A percentile compares a stretch with the other conserved stretches of the same genome.
Evolutionary conservation across 495 filamentous ascomycete genomes (phyloP).

Genomic region (Xylaria flabelliformis): DNA sequence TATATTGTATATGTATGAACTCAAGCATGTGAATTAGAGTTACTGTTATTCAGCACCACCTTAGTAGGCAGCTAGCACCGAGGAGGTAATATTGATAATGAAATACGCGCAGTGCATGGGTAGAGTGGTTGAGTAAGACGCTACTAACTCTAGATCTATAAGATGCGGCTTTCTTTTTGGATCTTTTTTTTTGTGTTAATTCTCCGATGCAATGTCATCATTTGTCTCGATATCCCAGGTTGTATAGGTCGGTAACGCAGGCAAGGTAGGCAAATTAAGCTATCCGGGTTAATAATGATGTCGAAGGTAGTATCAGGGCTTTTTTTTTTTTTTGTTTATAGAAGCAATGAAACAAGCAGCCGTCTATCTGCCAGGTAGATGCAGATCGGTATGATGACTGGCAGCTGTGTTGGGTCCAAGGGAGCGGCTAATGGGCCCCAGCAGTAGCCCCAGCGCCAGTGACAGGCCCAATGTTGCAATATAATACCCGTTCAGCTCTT

Average conservation of each 20-base stretch:
- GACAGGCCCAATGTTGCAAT: conserved; percentile 14
- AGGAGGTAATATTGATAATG: background rate
- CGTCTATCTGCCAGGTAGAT: conserved; percentile 10
- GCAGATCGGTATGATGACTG: conserved; percentile 29
- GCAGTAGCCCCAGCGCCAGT: conserved; percentile 22
- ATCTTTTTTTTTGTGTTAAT: background rate
- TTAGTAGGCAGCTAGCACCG: background rate
- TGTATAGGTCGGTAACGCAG: background rate
- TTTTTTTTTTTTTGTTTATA: background rate
- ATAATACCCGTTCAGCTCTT: conserved; percentile 42
- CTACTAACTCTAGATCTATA: background rate
- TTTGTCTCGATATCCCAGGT: background rate
- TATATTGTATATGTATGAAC: background rate
- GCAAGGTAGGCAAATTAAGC: background rate
- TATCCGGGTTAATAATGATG: background rate
- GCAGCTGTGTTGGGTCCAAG: conserved; percentile 25
- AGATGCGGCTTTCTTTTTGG: background rate
- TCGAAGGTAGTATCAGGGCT: background rate
- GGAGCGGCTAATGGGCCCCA: conserved; percentile 14
- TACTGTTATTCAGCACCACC: background rate
- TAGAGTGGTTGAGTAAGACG: background rate
- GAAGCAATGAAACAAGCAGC: conserved; percentile 7
- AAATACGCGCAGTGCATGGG: background rate
- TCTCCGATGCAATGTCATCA: background rate
- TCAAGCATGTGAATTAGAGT: background rate